Percentiles rank a stretch among this genome's conserved stretches.
phyloP scores from a whole-genome alignment of 768 basidiomycete genomes.

The Mycena alexandri region DNA sequence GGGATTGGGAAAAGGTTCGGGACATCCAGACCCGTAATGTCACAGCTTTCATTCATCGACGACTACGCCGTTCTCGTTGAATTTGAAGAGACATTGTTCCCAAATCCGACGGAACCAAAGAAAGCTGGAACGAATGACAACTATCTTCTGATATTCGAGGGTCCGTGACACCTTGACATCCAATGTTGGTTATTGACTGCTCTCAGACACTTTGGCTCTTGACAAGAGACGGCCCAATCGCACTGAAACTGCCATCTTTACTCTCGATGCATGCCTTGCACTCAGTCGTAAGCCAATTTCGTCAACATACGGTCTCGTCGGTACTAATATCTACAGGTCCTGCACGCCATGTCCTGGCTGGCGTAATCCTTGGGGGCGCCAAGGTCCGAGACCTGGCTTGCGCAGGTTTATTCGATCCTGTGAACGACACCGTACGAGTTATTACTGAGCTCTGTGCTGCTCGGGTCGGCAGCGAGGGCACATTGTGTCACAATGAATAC shows the following conservation, averaged over 20 bases:
- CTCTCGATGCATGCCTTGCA: too few relatives aligned
- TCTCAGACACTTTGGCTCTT: neutral
- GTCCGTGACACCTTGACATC: neutral
- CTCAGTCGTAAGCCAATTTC: too few relatives aligned
- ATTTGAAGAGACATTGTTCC: neutral
- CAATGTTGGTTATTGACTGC: neutral
- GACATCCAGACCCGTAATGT: conserved; percentile 4
- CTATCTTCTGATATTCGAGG: conserved; percentile 5
- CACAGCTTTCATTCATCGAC: too few relatives aligned
- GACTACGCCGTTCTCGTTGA: neutral
- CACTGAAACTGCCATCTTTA: too few relatives aligned
- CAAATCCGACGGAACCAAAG: neutral
- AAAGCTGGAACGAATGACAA: neutral
- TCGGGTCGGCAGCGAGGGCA: too few relatives aligned
- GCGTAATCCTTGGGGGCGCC: neutral
- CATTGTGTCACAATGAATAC: too few relatives aligned
- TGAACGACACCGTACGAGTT: neutral
- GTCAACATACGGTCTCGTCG: too few relatives aligned
- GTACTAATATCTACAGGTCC: too few relatives aligned
- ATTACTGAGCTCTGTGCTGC: neutral
- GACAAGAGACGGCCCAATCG: too few relatives aligned
- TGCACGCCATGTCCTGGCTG: conserved; percentile 10
- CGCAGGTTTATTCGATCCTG: neutral
- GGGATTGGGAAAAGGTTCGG: conserved; percentile 5
- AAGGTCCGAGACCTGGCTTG: neutral